phyloP scores from a whole-genome alignment of 495 filamentous ascomycete species.

The Penicillium egyptiacum region DNA sequence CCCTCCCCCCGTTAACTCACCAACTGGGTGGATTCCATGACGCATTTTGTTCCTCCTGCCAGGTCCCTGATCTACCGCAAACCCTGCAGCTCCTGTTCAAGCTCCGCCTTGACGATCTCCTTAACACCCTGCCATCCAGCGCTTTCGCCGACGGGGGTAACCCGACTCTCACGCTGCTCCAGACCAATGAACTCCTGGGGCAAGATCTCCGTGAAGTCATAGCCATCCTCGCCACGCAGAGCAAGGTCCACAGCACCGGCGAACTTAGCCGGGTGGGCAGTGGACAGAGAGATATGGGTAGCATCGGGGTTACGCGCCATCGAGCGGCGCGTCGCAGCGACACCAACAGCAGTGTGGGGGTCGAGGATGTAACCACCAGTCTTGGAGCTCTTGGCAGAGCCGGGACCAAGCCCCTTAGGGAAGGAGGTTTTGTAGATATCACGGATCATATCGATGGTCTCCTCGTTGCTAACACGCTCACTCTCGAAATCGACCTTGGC shows the following conservation, averaged over 20 bases:
- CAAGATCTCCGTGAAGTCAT: constrained; percentile 64
- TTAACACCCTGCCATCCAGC: constrained; percentile 38
- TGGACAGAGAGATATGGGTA: constrained; percentile 77
- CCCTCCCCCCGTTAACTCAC: background rate
- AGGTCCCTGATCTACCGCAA: background rate
- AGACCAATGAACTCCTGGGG: constrained; percentile 77
- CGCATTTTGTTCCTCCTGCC: background rate
- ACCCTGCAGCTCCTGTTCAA: background rate
- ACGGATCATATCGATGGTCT: constrained; percentile 75
- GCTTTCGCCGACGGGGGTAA: constrained; percentile 11
- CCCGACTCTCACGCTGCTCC: background rate
- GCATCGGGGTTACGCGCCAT: constrained; percentile 51
- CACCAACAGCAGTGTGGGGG: constrained; percentile 86
- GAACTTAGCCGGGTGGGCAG: constrained; percentile 95
- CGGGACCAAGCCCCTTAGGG: constrained; percentile 30
- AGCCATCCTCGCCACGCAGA: constrained; percentile 62
- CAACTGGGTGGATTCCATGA: background rate
- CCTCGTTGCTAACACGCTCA: constrained; percentile 75
- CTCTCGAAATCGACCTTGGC: constrained; percentile 71
- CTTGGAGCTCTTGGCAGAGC: constrained; percentile 36
- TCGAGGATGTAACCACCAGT: constrained; percentile 68
- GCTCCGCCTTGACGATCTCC: constrained; percentile 36
- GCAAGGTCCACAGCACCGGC: constrained; percentile 73
- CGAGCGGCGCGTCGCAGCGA: constrained; percentile 68
- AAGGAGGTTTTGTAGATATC: constrained; percentile 54